phyloP scores from a whole-genome alignment of 2,329 filamentous ascomycete genomes.

The Elsinoe batatas region DNA sequence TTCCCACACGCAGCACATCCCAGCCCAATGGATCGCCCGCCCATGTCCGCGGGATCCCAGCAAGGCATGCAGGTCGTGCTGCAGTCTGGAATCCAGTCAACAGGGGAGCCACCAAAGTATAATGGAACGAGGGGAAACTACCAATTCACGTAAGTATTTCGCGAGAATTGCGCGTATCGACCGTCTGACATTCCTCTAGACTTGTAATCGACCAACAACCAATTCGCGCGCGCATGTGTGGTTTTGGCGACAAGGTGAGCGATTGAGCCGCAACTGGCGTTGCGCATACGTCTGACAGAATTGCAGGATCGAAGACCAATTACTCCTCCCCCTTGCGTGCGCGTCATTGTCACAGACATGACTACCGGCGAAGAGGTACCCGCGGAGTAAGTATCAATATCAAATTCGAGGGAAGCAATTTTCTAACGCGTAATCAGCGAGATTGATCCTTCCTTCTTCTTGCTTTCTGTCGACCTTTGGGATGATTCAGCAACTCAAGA shows the following conservation, averaged over 20 bases:
- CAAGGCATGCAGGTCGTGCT: conserved; percentile 13
- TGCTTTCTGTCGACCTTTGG: conserved; percentile 62
- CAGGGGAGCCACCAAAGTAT: conserved; percentile 1
- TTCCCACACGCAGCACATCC: conserved; percentile 8
- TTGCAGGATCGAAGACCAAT: conserved; percentile 82
- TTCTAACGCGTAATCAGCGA: conserved; percentile 25
- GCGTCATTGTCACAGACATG: conserved; percentile 67
- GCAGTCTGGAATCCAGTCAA: not conserved
- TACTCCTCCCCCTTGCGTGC: conserved; percentile 86
- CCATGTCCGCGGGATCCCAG: conserved; percentile 11
- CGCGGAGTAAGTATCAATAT: conserved; percentile 15
- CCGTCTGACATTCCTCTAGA: not conserved
- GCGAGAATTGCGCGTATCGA: not conserved
- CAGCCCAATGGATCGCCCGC: conserved; percentile 3
- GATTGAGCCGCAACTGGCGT: conserved; percentile 13
- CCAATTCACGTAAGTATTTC: conserved; percentile 7
- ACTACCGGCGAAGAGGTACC: conserved; percentile 69
- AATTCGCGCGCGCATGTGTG: conserved; percentile 90
- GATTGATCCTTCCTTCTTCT: conserved; percentile 57
- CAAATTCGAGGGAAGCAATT: not conserved
- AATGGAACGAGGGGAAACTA: conserved; percentile 11
- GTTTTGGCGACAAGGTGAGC: conserved; percentile 89
- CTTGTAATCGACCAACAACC: conserved; percentile 75
- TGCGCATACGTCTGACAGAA: conserved; percentile 21
- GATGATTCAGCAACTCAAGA: conserved; percentile 50